Evolutionary conservation across 176 grass and related monocot species (phyloP), one percentile per base, ranked within the genome.

Genomic region (Juncus effusus): DNA sequence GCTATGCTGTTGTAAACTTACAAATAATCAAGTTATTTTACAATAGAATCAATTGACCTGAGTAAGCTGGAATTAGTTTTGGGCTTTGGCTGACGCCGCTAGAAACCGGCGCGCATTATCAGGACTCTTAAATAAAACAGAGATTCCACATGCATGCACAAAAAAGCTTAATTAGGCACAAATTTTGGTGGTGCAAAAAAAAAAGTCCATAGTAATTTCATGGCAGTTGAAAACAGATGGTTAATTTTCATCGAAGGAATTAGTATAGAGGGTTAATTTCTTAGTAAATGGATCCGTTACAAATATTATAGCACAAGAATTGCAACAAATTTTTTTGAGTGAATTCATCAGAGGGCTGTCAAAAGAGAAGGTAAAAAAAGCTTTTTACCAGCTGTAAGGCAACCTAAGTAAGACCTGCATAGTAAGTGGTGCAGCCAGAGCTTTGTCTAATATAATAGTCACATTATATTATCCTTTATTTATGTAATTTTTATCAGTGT

Each of bases 131-230:
- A 59, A 35, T 44, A 60, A 60, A 52, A 50, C 41, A 14, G 62
- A 77, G 74, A 67, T 65, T 45, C 74, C 74, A 77, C 74, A 77
- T 77, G 74, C 74, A 59, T 58, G 74, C 62, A 65, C 52, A 77
- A 77, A 65, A 77, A 62, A 28, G 19, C 19, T 28, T 28, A 28
- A 77, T 63, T 64, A 65, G 74, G 38, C 53, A 65, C 62, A 67
- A 65, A 40, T 4, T 36, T 49, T 65, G 53, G 64, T 74, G 52
- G 74, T 38, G 14, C 40, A 4, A 57, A 41, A 59, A 55, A 55
- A 28, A 28, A 77, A 77, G 62, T 77, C 52, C 74, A 45, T 67
- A 40, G 62, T 55, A 60, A 67, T 67, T 77, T 77, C 62, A 65
- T 77, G 19, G 9, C 65, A 39, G 51, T 69, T 69, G 65, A 56